A percentile compares a stretch with the other conserved stretches of the same genome.
Conservation (phyloP, 345 rosid species). For the Linum lewisii region DNA sequence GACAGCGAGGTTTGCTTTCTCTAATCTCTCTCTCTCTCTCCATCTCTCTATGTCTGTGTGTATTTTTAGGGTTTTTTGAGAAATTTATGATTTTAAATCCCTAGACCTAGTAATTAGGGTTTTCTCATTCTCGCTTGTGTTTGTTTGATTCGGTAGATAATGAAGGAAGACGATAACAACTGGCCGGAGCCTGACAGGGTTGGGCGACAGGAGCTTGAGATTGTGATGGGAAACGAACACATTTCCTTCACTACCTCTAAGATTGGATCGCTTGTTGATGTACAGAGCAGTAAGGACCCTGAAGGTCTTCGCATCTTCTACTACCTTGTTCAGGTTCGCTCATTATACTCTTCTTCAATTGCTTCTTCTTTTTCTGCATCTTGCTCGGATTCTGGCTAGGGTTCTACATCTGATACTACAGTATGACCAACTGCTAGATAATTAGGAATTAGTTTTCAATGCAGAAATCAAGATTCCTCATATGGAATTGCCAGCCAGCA, state of each 20-base stretch:
- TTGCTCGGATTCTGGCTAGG: background rate
- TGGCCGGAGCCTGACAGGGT: conserved; percentile 99
- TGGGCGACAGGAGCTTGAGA: conserved; percentile 95
- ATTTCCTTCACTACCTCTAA: conserved; percentile 91
- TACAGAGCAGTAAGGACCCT: conserved; percentile 88
- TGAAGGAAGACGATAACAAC: conserved; percentile 97
- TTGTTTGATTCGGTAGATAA: conserved; percentile 38
- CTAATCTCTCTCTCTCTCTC: background rate
- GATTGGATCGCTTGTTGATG: conserved; percentile 97
- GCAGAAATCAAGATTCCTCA: no score
- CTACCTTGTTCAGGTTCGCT: conserved; percentile 93
- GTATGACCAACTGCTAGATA: background rate
- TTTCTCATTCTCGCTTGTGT: background rate
- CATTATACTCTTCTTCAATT: background rate
- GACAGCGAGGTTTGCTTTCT: conserved; percentile 64
- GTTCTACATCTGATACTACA: background rate
- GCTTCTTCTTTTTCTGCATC: background rate
- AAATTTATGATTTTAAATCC: background rate
- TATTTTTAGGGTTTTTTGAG: conserved; percentile 3
- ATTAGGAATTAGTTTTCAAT: no score
- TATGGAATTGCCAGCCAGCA: background rate
- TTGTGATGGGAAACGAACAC: conserved; percentile 96
- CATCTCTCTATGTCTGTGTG: background rate
- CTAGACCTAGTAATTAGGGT: no score
- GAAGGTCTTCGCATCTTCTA: conserved; percentile 98